Base-by-base conservation (phyloP, 352 stramenopile species). In the Thalassiosira mediterranea region DNA sequence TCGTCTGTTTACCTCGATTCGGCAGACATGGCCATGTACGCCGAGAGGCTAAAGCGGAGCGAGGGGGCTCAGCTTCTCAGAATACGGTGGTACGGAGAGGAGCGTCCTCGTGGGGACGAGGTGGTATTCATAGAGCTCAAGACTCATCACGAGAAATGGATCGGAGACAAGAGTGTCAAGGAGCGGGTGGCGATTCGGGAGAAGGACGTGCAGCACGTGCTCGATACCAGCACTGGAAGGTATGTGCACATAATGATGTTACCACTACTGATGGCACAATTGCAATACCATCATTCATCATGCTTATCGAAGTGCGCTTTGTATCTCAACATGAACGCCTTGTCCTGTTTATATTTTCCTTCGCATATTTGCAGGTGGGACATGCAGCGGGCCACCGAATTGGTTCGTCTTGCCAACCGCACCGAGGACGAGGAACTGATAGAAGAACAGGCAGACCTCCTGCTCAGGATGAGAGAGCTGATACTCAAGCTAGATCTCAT, bases 1-100 rank as follows among this genome's bases (percentile, higher is more conserved):
- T 54, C 66, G 0, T 82, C 73, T 1, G 38, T 82, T 25, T 82
- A 83, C 37, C 76, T 83, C 57, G 74, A 83, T 42, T 79, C 67
- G 1, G 19, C 31, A 0, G 42, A 65, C 17, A 71, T 83, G 74
- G 21, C 21, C 23, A 48, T 83, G 26, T 83, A 83, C 38, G 49
- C 53, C 7, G 60, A 79, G n/a, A 15, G 74, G 1, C 19, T 79
- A 3, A 40, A 51, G 32, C 23, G 73, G 7, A 23, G 4, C 5
- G 59, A 82, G 52, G 66, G 58, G 21, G 73, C 73, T 2, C 47
- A 78, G 34, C 53, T 82, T n/a, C 51, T 82, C 21, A 37, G 73
- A 10, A 48, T 69, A 17, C 57, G 73, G 23, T 82, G 73, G 73
- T 82, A 82, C 51, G 73, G 73, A 5, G 29, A 61, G 4, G 68